Percentiles rank a stretch among this genome's conserved stretches.
These are phyloP conservation scores for Hymenoscyphus fructigenus DNA, from an alignment of 2,329 filamentous ascomycete species.

Conservation along the genomic window DNA sequence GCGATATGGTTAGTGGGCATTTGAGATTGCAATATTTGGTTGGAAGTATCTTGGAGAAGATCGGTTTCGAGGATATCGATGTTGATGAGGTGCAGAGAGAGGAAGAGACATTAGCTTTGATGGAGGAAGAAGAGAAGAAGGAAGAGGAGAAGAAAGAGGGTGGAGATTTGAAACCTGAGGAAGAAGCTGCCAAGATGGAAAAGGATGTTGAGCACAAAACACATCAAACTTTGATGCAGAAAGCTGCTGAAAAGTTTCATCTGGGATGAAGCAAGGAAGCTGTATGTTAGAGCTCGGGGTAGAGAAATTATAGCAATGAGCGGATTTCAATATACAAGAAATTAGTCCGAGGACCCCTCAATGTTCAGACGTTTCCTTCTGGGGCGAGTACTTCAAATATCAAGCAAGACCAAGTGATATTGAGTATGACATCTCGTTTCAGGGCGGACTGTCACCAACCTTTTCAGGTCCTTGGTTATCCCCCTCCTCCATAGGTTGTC, in stretches of 20 bases:
- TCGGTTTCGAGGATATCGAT: slow-evolving; percentile 59
- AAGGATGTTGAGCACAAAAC: slow-evolving; percentile 31
- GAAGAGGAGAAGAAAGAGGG: slow-evolving; percentile 32
- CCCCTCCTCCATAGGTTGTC: no score
- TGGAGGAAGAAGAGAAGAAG: slow-evolving; percentile 45
- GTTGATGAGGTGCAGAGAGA: slow-evolving; percentile 47
- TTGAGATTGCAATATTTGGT: slow-evolving; percentile 67
- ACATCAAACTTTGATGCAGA: slow-evolving; percentile 29
- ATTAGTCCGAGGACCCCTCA: not conserved
- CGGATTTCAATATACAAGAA: not conserved
- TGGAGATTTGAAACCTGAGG: slow-evolving; percentile 31
- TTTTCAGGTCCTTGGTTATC: not conserved
- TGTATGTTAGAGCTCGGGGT: not conserved
- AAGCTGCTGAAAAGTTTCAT: slow-evolving; percentile 28
- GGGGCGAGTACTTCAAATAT: not conserved
- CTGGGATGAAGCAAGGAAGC: slow-evolving; percentile 13
- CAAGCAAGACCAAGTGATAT: not conserved
- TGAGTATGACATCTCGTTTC: not conserved
- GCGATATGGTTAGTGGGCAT: slow-evolving; percentile 66
- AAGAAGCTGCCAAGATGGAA: slow-evolving; percentile 37
- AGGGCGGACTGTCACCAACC: not conserved
- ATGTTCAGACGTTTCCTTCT: not conserved
- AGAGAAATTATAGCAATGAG: not conserved
- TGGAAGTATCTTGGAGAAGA: slow-evolving; percentile 63
- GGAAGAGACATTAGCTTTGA: slow-evolving; percentile 43